Evolutionary conservation across 441 rosid genomes (phyloP), one percentile per base, ranked within the genome.

Genomic region (Sinapis alba): DNA sequence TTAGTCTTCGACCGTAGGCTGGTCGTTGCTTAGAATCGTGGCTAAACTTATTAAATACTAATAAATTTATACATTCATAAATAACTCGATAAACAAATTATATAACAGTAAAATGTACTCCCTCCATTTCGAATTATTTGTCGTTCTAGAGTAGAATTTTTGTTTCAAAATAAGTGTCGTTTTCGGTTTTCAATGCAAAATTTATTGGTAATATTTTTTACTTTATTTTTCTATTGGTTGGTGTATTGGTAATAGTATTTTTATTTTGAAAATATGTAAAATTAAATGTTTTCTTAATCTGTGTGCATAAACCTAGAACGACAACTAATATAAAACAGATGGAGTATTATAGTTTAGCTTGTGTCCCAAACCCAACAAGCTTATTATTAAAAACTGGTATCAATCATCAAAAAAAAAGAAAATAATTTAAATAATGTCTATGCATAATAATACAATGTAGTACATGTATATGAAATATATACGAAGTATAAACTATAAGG

Each of bases 21-120:
- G 5, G 63, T 60, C 15, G 32, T 72, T 61, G 69, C 77, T 78
- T 78, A 47, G 12, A 18, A 78, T 60, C 41, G 60, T 66, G 66
- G 43, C 51, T 41, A 41, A 63, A 62, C 58, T 21, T 41, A 36
- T 69, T 34, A 34, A 24, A 34, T 34, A 34, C 41, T 34, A 32
- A 15, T 58, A 18, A 6, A 30, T 32, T 11, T 51, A 45, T 15
- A 45, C 41, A 34, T 34, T 30, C 13, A 19, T 30, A 47, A 9
- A 47, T 21, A 45, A 65, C 13, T 47, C 45, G 27, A 30, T 60
- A 34, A 68, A 62, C 11, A 68, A 56, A 32, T 12, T 57, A 58
- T 58, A 26, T n/a, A 58, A 26, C 3, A 0, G 3, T 27, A n/a
- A 57, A 13, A 51, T 51, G 27, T 26, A n/a, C n/a, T n/a, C n/a